Evolutionary conservation across 148 eudicot genomes (phyloP).

Genomic region (Fagopyrum esculentum): DNA sequence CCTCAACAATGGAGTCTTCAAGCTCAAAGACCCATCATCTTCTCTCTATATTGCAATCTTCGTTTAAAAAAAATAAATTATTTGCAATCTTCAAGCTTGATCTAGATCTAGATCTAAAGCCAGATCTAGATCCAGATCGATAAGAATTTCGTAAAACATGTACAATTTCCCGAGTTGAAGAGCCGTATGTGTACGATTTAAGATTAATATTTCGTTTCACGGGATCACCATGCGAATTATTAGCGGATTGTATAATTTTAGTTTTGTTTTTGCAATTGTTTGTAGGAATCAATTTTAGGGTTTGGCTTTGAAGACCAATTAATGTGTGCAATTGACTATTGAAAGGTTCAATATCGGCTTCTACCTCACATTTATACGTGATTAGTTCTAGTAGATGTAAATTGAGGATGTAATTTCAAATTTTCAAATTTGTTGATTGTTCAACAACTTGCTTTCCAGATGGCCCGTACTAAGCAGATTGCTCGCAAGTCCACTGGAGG

Average conservation of each 20-base stretch:
- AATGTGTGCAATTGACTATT: no score
- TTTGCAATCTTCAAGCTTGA: no score
- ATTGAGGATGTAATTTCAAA: background rate
- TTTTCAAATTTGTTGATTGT: background rate
- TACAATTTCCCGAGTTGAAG: background rate
- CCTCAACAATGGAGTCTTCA: no score
- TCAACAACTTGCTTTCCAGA: conserved; percentile 17
- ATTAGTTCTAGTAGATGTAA: background rate
- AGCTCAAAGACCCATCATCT: no score
- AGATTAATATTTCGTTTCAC: no score
- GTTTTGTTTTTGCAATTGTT: no score
- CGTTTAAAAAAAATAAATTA: no score
- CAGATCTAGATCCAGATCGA: background rate
- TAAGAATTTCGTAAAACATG: background rate
- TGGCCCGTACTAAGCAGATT: conserved; percentile 95
- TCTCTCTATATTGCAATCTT: no score
- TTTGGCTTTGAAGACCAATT: no score
- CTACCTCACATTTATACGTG: background rate
- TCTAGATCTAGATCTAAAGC: no score
- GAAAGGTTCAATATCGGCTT: background rate
- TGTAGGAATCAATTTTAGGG: background rate
- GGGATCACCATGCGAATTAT: background rate
- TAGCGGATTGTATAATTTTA: no score
- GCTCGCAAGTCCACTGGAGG: conserved; percentile 94
- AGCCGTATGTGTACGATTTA: no score